Percentiles rank a stretch among this genome's conserved stretches.
Conservation (phyloP, 2,329 filamentous ascomycete genomes). For the Aspergillus floridensis region DNA sequence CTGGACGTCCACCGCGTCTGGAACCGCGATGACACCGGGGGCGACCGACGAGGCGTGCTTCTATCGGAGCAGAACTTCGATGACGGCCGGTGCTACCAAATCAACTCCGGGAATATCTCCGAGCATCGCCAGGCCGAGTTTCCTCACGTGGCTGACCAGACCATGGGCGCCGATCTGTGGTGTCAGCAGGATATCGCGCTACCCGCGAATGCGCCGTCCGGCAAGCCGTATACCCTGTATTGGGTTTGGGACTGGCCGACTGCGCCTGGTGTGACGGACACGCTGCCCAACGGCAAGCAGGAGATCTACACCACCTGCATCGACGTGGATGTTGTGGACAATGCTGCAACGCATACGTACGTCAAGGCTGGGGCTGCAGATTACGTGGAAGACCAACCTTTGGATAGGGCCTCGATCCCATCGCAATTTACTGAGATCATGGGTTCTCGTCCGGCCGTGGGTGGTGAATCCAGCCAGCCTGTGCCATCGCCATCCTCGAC, state of each 20-base stretch:
- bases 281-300: conserved; percentile 41
- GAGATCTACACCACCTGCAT: conserved; percentile 52
- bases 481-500: neutral
- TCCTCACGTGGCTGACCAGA: conserved; percentile 50
- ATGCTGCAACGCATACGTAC: conserved; percentile 12
- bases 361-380: conserved; percentile 4
- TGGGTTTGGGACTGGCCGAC: conserved; percentile 97
- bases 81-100: conserved; percentile 85
- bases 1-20: conserved; percentile 68
- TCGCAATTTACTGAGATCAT: conserved; percentile 37
- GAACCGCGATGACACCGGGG: conserved; percentile 77
- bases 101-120: conserved; percentile 62
- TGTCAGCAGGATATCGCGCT: conserved; percentile 82
- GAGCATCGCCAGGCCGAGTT: conserved; percentile 57
- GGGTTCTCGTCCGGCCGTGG: conserved; percentile 10
- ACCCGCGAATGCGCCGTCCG: conserved; percentile 61
- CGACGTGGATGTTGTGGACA: conserved; percentile 44
- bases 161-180: conserved; percentile 61
- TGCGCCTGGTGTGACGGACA: conserved; percentile 36
- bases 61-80: conserved; percentile 79
- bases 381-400: conserved; percentile 34
- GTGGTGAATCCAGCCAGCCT: neutral
- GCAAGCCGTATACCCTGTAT: conserved; percentile 74
- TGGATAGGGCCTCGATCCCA: conserved; percentile 41
- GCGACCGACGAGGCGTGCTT: conserved; percentile 72